Evolutionary conservation across 164 flowering plant species (phyloP).

Genomic region (Taxillus chinensis): DNA sequence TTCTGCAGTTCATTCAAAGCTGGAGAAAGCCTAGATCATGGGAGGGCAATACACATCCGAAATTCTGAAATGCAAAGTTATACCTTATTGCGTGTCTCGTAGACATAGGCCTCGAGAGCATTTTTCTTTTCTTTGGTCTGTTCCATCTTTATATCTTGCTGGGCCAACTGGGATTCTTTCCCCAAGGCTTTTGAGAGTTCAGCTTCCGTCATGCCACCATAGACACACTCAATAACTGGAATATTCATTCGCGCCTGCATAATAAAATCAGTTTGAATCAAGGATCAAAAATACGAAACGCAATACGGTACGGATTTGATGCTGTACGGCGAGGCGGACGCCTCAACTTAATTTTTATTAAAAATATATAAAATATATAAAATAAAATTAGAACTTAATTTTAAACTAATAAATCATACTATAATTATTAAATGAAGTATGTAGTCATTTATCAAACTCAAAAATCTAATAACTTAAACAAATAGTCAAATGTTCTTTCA

Average conservation of each 20-base stretch:
- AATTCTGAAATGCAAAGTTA: neutral
- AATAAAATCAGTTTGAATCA: neutral
- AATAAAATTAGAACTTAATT: too few species aligned
- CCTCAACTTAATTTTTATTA: too few species aligned
- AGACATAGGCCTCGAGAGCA: constrained; percentile 77
- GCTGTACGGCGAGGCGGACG: too few species aligned
- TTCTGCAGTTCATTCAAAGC: constrained; percentile 2
- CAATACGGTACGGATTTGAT: too few species aligned
- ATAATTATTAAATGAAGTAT: too few species aligned
- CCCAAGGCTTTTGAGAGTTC: constrained; percentile 59
- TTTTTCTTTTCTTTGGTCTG: constrained; percentile 75
- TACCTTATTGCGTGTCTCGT: constrained; percentile 88
- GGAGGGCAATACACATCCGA: neutral
- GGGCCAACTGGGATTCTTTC: constrained; percentile 52
- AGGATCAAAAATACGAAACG: too few species aligned
- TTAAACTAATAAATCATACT: too few species aligned
- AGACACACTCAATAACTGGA: constrained; percentile 48
- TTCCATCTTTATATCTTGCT: constrained; percentile 68
- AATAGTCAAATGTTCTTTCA: too few species aligned
- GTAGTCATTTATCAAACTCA: too few species aligned
- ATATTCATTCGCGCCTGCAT: constrained; percentile 48
- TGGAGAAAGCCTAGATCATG: neutral
- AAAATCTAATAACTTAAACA: too few species aligned
- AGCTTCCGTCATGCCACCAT: constrained; percentile 53
- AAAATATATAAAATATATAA: too few species aligned